These are phyloP conservation scores for Mycena belliarum DNA, from an alignment of 768 basidiomycete species.

Conservation along the genomic window DNA sequence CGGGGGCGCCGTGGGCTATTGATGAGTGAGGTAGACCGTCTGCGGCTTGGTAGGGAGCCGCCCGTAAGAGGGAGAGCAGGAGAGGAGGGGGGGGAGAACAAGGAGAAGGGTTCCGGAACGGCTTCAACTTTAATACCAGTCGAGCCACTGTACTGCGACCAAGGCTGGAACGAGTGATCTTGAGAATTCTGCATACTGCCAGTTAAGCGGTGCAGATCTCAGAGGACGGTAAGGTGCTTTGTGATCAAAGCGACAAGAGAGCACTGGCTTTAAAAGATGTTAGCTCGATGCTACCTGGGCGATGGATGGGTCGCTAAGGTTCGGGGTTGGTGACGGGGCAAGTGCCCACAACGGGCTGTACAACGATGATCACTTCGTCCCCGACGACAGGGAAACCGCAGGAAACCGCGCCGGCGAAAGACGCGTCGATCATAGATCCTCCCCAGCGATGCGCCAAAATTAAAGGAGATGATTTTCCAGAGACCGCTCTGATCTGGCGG, in stretches of 20 bases:
- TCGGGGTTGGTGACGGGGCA: background rate
- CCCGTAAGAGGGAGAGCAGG: constrained; percentile 19
- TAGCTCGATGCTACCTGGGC: constrained; percentile 25
- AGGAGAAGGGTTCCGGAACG: constrained; percentile 34
- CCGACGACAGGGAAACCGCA: constrained; percentile 8
- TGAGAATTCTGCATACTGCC: constrained; percentile 34
- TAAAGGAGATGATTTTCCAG: constrained; percentile 9
- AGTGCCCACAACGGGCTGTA: constrained; percentile 37
- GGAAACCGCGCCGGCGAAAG: background rate
- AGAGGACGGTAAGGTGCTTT: constrained; percentile 21
- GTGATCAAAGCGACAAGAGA: constrained; percentile 25
- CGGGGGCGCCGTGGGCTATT: constrained; percentile 38
- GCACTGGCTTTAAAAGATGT: constrained; percentile 26
- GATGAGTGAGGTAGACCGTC: constrained; percentile 32
- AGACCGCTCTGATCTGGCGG: background rate
- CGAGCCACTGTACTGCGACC: constrained; percentile 19
- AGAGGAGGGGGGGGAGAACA: constrained; percentile 37
- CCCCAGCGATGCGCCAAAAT: constrained; percentile 7
- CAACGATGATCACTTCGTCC: constrained; percentile 26
- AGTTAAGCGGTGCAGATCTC: constrained; percentile 49
- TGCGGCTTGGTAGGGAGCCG: constrained; percentile 28
- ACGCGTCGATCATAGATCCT: constrained; percentile 22
- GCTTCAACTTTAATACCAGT: constrained; percentile 51
- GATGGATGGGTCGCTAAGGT: constrained; percentile 26
- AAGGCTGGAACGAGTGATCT: constrained; percentile 34